Percentiles rank a stretch among this genome's conserved stretches.
Evolutionary conservation across 2,329 filamentous ascomycete genomes (phyloP).

Genomic region (Mycosphaerella sp.): DNA sequence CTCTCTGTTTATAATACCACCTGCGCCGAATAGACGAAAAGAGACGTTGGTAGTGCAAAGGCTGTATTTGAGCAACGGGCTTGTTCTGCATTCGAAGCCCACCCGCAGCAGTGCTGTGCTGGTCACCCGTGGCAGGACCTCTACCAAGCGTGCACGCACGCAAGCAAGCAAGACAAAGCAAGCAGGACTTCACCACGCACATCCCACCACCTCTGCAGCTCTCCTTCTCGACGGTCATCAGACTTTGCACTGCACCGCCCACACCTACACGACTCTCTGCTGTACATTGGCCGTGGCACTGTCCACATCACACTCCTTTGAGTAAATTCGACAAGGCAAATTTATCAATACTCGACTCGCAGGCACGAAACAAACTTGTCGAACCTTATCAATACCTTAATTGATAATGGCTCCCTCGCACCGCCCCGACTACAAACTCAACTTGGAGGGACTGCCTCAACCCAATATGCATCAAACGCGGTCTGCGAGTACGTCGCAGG

Average conservation of each 20-base stretch:
- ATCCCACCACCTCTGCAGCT: background rate
- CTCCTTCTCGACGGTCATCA: constrained; percentile 4
- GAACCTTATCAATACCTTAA: constrained; percentile 46
- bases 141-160: background rate
- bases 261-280: constrained; percentile 6
- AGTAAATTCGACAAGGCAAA: constrained; percentile 4
- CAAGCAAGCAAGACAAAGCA: background rate
- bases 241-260: constrained; percentile 1
- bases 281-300: constrained; percentile 20
- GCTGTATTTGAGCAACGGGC: constrained; percentile 1
- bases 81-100: background rate
- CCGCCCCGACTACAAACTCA: constrained; percentile 76
- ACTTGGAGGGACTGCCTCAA: constrained; percentile 72
- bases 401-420: constrained; percentile 84
- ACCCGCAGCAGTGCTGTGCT: constrained; percentile 6
- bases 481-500: constrained; percentile 73
- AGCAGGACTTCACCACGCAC: constrained; percentile 17
- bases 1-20: constrained; percentile 4
- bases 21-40: constrained; percentile 2
- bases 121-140: background rate
- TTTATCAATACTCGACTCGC: constrained; percentile 4
- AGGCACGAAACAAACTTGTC: constrained; percentile 15
- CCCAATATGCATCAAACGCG: constrained; percentile 57
- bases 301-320: constrained; percentile 21
- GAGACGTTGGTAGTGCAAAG: constrained; percentile 5